Conservation (phyloP, 2,329 filamentous ascomycete genomes). For the Rutstroemia sp. region DNA sequence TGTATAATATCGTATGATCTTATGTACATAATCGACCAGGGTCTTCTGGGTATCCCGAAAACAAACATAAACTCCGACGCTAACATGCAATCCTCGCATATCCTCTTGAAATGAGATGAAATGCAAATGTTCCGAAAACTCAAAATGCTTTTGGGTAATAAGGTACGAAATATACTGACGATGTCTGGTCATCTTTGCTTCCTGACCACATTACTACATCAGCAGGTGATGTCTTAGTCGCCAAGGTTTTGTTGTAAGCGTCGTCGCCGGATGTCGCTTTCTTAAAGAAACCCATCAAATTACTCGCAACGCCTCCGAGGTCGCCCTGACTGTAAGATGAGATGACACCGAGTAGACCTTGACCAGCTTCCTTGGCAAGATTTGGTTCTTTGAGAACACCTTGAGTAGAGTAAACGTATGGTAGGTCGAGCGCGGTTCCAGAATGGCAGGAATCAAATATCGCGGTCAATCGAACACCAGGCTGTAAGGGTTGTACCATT, state of each 20-base stretch:
- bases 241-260: conserved; percentile 69
- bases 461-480: conserved; percentile 72
- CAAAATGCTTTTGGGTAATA: conserved; percentile 54
- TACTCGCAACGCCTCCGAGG: conserved; percentile 70
- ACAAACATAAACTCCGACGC: conserved; percentile 20
- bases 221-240: conserved; percentile 87
- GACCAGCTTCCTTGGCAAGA: conserved; percentile 59
- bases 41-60: conserved; percentile 14
- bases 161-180: conserved; percentile 49
- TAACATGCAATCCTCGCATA: conserved; percentile 35
- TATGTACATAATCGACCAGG: conserved; percentile 14
- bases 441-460: conserved; percentile 67
- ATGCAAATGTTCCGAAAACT: conserved; percentile 42
- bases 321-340: conserved; percentile 70
- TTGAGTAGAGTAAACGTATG: conserved; percentile 63
- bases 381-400: conserved; percentile 63
- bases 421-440: conserved; percentile 57
- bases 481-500: conserved; percentile 68
- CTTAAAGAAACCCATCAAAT: conserved; percentile 80
- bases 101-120: conserved; percentile 36
- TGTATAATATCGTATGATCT: conserved; percentile 11
- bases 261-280: conserved; percentile 74
- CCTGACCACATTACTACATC: conserved; percentile 98
- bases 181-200: conserved; percentile 92
- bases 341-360: conserved; percentile 53